These are phyloP conservation scores for Nakazawaea anatomiae DNA, from an alignment of 805 yeast genomes.

Conservation along the genomic window DNA sequence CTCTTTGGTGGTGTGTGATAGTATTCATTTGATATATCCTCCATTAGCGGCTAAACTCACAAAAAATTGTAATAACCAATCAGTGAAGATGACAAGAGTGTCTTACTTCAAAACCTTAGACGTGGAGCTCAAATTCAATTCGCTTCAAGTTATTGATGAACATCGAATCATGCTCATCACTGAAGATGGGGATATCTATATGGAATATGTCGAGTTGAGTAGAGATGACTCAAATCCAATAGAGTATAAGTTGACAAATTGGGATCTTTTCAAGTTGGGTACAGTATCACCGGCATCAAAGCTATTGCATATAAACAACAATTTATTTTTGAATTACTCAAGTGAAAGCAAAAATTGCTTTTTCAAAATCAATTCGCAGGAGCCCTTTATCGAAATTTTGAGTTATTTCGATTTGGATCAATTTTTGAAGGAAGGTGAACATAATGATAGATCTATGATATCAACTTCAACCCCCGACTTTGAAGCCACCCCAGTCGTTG, in stretches of 20 bases:
- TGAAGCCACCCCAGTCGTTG: constrained; percentile 1
- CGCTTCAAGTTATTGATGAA: constrained; percentile 2
- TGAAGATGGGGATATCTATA: background rate
- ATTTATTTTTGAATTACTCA: constrained; percentile 5
- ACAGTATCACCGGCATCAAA: background rate
- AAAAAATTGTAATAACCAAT: background rate
- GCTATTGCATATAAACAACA: constrained; percentile 1
- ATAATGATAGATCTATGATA: background rate
- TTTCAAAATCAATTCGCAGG: background rate
- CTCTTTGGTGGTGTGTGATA: constrained; percentile 3
- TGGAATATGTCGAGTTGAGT: background rate
- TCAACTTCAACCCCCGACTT: background rate
- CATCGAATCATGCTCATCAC: background rate
- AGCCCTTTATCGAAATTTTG: constrained; percentile 6
- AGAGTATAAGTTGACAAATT: background rate
- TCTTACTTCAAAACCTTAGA: constrained; percentile 1
- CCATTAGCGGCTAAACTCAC: background rate
- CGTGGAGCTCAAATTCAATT: background rate
- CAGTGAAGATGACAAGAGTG: constrained; percentile 5
- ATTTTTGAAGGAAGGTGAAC: background rate
- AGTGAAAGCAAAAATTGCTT: background rate
- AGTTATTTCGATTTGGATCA: background rate
- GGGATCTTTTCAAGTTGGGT: constrained; percentile 4
- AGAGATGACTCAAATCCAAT: background rate
- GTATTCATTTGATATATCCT: constrained; percentile 3